These are phyloP conservation scores for Capronia coronata DNA, from an alignment of 2,329 filamentous ascomycete genomes.

Conservation along the genomic window DNA sequence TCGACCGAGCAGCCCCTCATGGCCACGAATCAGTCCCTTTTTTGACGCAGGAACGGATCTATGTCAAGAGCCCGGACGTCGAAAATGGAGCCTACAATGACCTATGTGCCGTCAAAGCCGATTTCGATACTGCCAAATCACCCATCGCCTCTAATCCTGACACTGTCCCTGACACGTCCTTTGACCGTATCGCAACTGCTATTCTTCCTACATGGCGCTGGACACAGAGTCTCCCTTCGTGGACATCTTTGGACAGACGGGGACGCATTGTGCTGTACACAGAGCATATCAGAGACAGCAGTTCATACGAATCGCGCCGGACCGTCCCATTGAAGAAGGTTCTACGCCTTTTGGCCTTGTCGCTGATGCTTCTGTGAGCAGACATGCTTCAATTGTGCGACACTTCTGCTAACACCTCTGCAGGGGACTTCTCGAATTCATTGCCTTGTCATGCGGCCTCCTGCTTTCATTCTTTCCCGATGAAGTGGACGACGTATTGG, in stretches of 20 bases:
- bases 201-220: slow-evolving; percentile 11
- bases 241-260: slow-evolving; percentile 2
- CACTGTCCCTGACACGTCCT: not conserved
- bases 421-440: slow-evolving; percentile 37
- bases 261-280: slow-evolving; percentile 3
- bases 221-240: slow-evolving; percentile 5
- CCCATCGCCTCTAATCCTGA: not conserved
- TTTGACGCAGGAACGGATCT: slow-evolving; percentile 19
- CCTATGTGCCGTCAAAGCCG: slow-evolving; percentile 9
- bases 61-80: slow-evolving; percentile 10
- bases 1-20: not conserved
- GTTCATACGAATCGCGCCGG: slow-evolving; percentile 4
- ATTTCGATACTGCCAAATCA: slow-evolving; percentile 11
- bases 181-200: slow-evolving; percentile 4
- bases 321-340: slow-evolving; percentile 14
- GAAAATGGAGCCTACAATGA: slow-evolving; percentile 16
- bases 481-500: slow-evolving; percentile 36
- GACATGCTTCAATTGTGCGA: not conserved
- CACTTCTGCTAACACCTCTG: slow-evolving; percentile 1
- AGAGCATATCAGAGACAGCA: slow-evolving; percentile 4
- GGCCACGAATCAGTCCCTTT: slow-evolving; percentile 18
- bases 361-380: slow-evolving; percentile 26
- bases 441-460: slow-evolving; percentile 36
- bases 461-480: slow-evolving; percentile 39
- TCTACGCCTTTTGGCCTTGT: slow-evolving; percentile 18